Evolutionary conservation across 2,329 filamentous ascomycete species (phyloP).

Genomic region (Aspergillus texensis): DNA sequence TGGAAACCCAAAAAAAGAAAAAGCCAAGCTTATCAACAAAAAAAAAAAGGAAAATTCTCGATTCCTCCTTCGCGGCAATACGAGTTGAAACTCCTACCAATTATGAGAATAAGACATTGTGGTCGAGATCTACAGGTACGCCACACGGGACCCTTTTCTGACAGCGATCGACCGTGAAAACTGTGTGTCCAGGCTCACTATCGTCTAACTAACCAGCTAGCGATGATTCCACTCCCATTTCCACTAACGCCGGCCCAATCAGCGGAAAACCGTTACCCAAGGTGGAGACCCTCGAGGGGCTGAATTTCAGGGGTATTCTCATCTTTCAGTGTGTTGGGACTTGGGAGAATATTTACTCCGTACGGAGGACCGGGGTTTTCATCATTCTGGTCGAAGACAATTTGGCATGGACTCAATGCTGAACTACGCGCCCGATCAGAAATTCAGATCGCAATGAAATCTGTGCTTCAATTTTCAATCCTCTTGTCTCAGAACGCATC

Average conservation of each 20-base stretch:
- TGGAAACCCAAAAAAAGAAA: background rate
- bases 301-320: constrained; percentile 20
- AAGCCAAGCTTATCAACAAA: background rate
- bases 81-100: background rate
- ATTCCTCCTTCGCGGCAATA: background rate
- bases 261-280: constrained; percentile 21
- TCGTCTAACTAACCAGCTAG: constrained; percentile 10
- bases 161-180: background rate
- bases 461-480: background rate
- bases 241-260: background rate
- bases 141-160: background rate
- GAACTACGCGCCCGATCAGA: background rate
- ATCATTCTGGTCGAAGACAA: background rate
- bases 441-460: background rate
- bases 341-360: constrained; percentile 1
- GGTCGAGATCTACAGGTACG: background rate
- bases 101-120: background rate
- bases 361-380: background rate
- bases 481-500: background rate
- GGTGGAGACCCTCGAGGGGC: constrained; percentile 16
- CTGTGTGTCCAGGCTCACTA: background rate
- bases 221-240: background rate
- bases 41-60: background rate
- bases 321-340: background rate
- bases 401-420: background rate